Conservation (phyloP, 208 protist species). For the Crithidia thermophila region DNA sequence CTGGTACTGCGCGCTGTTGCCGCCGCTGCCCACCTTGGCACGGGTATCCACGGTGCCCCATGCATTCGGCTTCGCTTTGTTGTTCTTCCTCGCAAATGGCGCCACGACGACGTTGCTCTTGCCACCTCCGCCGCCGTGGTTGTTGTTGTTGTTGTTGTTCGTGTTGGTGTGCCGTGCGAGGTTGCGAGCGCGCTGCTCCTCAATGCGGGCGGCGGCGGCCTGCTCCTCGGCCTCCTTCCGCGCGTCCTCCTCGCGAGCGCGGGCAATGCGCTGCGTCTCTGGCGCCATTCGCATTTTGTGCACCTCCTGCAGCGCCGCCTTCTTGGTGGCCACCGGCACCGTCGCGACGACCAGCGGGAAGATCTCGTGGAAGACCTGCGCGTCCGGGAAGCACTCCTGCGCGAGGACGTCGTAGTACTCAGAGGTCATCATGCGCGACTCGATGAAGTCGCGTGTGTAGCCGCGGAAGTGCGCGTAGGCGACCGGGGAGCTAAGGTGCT, state of each 20-base stretch:
- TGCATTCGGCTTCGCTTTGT: constrained; percentile 40
- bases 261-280: constrained; percentile 55
- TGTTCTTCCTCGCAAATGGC: constrained; percentile 29
- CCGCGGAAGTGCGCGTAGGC: constrained; percentile 47
- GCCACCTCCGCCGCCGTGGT: background rate
- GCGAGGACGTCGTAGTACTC: constrained; percentile 73
- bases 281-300: constrained; percentile 78
- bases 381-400: constrained; percentile 49
- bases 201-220: constrained; percentile 20
- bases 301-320: constrained; percentile 63
- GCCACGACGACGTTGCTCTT: background rate
- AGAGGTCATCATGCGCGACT: constrained; percentile 53
- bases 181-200: constrained; percentile 23
- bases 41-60: constrained; percentile 40
- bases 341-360: constrained; percentile 82
- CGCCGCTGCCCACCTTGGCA: constrained; percentile 29
- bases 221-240: constrained; percentile 44
- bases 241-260: constrained; percentile 52
- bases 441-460: constrained; percentile 69
- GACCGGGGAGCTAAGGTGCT: constrained; percentile 42
- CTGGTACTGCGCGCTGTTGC: constrained; percentile 3
- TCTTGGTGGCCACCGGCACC: constrained; percentile 46
- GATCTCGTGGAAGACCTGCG: constrained; percentile 54
- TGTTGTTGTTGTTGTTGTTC: constrained; percentile 1
- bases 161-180: background rate